phyloP scores from a whole-genome alignment of 306 rosid genomes.

The Quercus variabilis region DNA sequence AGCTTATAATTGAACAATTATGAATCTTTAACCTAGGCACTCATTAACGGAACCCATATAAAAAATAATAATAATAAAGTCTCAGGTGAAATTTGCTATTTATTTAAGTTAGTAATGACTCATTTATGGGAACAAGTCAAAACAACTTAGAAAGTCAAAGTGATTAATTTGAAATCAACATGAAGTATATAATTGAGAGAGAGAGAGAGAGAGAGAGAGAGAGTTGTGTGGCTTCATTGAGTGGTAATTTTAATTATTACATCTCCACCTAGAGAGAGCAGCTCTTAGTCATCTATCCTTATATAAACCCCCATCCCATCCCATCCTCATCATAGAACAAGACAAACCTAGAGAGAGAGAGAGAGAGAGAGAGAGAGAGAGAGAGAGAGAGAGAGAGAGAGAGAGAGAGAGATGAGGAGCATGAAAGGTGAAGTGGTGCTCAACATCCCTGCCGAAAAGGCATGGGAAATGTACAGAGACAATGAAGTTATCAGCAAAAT shows the following conservation, averaged over 20 bases:
- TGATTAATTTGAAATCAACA: no score
- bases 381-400: neutral
- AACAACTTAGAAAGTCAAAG: no score
- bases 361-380: neutral
- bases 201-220: neutral
- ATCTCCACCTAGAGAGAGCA: neutral
- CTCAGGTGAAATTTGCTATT: no score
- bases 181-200: no score
- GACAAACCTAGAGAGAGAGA: no score
- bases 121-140: no score
- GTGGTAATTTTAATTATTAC: neutral
- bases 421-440: constrained; percentile 40
- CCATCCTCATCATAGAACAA: neutral
- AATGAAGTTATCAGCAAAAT: constrained; percentile 30
- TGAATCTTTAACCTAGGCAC: no score
- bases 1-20: no score
- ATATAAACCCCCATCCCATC: neutral
- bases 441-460: constrained; percentile 31
- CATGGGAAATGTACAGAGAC: constrained; percentile 48
- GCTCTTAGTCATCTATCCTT: neutral
- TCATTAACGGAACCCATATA: no score
- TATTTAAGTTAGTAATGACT: no score
- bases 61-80: no score
- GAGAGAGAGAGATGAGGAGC: constrained; percentile 11
- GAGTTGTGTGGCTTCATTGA: neutral